phyloP scores from a whole-genome alignment of 164 flowering plant genomes.

The Sextonia rubra region DNA sequence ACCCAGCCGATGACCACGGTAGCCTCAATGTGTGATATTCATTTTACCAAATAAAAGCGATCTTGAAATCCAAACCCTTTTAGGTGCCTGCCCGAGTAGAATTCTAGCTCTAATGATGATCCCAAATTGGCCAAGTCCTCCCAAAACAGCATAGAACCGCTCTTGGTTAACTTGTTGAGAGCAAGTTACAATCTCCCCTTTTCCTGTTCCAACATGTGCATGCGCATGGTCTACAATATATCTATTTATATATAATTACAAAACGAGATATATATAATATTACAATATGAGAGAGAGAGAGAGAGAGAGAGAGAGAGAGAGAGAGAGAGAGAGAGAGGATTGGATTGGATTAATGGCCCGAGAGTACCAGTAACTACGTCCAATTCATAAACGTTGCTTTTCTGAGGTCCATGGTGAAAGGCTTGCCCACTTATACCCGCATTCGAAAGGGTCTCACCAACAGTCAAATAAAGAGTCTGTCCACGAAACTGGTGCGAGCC shows the following conservation, averaged over 20 bases:
- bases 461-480: slow-evolving; percentile 81
- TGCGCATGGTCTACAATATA: too few relatives aligned
- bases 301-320: too few relatives aligned
- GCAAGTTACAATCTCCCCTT: slow-evolving; percentile 13
- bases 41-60: background rate
- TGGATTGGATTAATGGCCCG: too few relatives aligned
- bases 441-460: slow-evolving; percentile 91
- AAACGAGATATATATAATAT: too few relatives aligned
- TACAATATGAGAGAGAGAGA: too few relatives aligned
- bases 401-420: slow-evolving; percentile 81
- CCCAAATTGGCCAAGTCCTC: slow-evolving; percentile 21
- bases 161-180: slow-evolving; percentile 9
- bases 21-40: too few relatives aligned
- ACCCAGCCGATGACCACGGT: too few relatives aligned
- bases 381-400: slow-evolving; percentile 70
- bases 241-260: too few relatives aligned
- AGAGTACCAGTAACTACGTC: slow-evolving; percentile 67
- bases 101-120: slow-evolving; percentile 18
- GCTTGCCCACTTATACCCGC: slow-evolving; percentile 84
- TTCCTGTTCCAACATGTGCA: slow-evolving; percentile 13
- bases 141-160: slow-evolving; percentile 16
- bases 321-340: too few relatives aligned
- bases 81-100: slow-evolving; percentile 7
- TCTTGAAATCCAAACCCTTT: slow-evolving; percentile 2
- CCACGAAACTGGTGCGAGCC: slow-evolving; percentile 80